These are phyloP conservation scores for Fusarium haematococcum DNA, from an alignment of 2,329 filamentous ascomycete species.

Conservation along the genomic window DNA sequence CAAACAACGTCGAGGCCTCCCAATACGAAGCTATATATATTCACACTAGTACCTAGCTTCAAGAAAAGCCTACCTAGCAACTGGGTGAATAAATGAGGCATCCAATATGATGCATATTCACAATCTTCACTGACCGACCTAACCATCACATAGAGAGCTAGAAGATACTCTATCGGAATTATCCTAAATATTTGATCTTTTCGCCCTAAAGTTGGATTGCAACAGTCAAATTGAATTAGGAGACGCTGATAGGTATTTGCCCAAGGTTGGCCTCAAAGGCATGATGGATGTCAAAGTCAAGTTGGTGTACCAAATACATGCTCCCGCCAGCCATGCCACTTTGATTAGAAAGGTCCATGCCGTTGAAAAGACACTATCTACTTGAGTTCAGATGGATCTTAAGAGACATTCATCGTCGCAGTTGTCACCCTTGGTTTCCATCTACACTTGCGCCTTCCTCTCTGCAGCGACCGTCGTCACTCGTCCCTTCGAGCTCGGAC, in stretches of 20 bases:
- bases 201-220: not conserved
- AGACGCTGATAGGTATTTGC: not conserved
- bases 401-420: too few species aligned
- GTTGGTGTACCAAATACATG: too few species aligned
- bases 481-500: too few species aligned
- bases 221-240: not conserved
- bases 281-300: too few species aligned
- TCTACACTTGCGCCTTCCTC: too few species aligned
- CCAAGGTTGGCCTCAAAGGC: not conserved
- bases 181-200: not conserved
- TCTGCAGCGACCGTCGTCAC: too few species aligned
- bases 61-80: not conserved
- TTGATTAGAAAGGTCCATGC: too few species aligned
- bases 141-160: not conserved
- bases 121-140: not conserved
- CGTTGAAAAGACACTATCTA: too few species aligned
- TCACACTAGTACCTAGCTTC: not conserved
- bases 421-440: too few species aligned
- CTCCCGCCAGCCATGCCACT: too few species aligned
- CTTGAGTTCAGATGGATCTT: too few species aligned
- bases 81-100: not conserved
- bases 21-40: not conserved
- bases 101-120: not conserved
- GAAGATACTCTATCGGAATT: not conserved
- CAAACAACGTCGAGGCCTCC: constrained; percentile 1